phyloP scores from a whole-genome alignment of 2,329 filamentous ascomycete genomes.

The Fusarium begoniae region DNA sequence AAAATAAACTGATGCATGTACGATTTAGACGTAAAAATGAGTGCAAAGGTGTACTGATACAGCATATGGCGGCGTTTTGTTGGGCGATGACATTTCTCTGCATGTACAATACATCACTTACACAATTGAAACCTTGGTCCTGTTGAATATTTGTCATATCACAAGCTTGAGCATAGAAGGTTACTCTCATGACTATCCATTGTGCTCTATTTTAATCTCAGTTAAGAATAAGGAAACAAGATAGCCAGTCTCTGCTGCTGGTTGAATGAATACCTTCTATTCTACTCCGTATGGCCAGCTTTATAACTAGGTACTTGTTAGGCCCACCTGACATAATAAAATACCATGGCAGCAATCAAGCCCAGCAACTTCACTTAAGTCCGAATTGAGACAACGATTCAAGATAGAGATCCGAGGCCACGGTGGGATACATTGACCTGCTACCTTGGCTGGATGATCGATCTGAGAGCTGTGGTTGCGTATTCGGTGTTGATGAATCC shows the following conservation, averaged over 20 bases:
- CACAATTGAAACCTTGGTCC: neutral
- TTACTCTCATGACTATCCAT: neutral
- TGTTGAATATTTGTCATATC: neutral
- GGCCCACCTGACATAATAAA: neutral
- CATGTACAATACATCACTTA: neutral
- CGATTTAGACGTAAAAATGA: conserved; percentile 1
- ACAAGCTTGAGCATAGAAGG: neutral
- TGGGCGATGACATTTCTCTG: neutral
- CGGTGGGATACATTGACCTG: neutral
- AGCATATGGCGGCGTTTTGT: conserved; percentile 17
- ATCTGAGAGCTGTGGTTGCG: neutral
- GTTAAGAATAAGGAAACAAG: neutral
- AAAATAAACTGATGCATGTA: conserved; percentile 8
- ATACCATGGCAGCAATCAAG: neutral
- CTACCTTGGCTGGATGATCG: neutral
- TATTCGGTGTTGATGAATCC: neutral
- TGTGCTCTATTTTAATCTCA: neutral
- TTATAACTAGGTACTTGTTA: neutral
- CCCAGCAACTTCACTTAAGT: neutral
- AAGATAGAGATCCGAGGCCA: neutral
- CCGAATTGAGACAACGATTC: neutral
- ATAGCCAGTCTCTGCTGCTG: neutral
- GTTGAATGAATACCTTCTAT: neutral
- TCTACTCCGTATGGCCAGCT: neutral
- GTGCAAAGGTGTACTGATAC: neutral